Percentiles rank a stretch among this genome's conserved stretches.
Conservation (phyloP, 257 asterid genomes). For the Plantago major region DNA sequence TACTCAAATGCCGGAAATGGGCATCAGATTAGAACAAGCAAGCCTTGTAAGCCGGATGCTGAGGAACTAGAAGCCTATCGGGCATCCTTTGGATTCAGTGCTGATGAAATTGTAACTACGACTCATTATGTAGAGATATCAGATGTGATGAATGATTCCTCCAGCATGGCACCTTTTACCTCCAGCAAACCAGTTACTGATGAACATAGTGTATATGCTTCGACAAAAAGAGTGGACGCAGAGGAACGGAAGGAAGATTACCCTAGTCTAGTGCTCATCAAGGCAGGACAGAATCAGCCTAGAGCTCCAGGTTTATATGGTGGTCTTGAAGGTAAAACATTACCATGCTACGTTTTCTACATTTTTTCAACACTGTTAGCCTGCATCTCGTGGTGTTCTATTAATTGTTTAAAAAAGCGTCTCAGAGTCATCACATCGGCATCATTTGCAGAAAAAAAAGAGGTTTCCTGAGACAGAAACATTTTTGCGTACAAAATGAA, state of each 20-base stretch:
- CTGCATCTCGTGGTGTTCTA: not conserved
- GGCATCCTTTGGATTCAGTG: slow-evolving; percentile 90
- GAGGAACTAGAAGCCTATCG: slow-evolving; percentile 86
- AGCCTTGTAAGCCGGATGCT: slow-evolving; percentile 51
- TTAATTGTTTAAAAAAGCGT: too few relatives aligned
- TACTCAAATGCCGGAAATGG: slow-evolving; percentile 51
- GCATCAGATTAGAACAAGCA: slow-evolving; percentile 53
- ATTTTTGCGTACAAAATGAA: too few relatives aligned
- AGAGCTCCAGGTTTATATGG: slow-evolving; percentile 23
- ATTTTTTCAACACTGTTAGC: not conserved
- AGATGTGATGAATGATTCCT: slow-evolving; percentile 52
- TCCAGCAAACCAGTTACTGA: slow-evolving; percentile 30
- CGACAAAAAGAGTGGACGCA: slow-evolving; percentile 28
- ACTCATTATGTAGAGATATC: slow-evolving; percentile 74
- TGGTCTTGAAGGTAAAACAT: slow-evolving; percentile 41
- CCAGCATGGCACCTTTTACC: slow-evolving; percentile 51
- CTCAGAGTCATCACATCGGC: too few relatives aligned
- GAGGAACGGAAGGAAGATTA: slow-evolving; percentile 28
- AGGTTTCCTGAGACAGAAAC: too few relatives aligned
- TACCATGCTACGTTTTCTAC: not conserved
- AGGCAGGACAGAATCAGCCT: slow-evolving; percentile 27
- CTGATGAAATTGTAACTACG: slow-evolving; percentile 74
- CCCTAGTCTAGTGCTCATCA: slow-evolving; percentile 26
- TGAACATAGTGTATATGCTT: slow-evolving; percentile 26
- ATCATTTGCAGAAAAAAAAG: too few relatives aligned